Conservation (phyloP, 768 basidiomycete genomes). For the Lentinula boryana region DNA sequence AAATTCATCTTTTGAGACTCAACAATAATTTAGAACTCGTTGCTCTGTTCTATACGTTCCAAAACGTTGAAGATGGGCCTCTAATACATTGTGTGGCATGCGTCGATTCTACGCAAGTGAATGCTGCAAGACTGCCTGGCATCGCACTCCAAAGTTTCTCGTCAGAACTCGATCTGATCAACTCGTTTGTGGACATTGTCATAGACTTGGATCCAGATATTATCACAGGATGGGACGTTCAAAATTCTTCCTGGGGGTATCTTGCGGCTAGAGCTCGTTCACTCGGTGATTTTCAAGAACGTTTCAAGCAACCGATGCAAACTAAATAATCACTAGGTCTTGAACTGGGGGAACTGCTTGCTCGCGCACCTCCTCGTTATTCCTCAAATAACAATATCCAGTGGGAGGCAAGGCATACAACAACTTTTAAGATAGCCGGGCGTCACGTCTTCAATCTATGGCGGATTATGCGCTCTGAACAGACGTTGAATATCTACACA, state of each 20-base stretch:
- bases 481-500: conserved; percentile 69
- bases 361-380: conserved; percentile 57
- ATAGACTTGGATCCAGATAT: conserved; percentile 85
- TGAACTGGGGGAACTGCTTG: conserved; percentile 66
- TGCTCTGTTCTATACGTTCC: conserved; percentile 71
- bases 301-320: not conserved
- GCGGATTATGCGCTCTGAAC: conserved; percentile 87
- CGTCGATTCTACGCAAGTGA: conserved; percentile 33
- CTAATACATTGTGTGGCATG: conserved; percentile 47
- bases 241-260: conserved; percentile 88
- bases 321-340: conserved; percentile 40
- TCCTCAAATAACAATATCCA: conserved; percentile 38
- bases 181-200: conserved; percentile 68
- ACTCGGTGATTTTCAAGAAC: conserved; percentile 40
- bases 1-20: not conserved
- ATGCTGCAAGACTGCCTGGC: conserved; percentile 35
- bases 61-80: conserved; percentile 36
- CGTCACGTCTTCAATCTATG: conserved; percentile 91
- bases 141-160: conserved; percentile 47
- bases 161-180: conserved; percentile 77
- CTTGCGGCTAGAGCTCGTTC: conserved; percentile 57
- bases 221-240: conserved; percentile 88
- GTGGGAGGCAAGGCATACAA: conserved; percentile 71
- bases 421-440: conserved; percentile 80
- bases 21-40: conserved; percentile 35